A percentile compares a stretch with the other conserved stretches of the same genome.
phyloP scores from a whole-genome alignment of 306 rosid genomes.

The Albizia julibrissin region DNA sequence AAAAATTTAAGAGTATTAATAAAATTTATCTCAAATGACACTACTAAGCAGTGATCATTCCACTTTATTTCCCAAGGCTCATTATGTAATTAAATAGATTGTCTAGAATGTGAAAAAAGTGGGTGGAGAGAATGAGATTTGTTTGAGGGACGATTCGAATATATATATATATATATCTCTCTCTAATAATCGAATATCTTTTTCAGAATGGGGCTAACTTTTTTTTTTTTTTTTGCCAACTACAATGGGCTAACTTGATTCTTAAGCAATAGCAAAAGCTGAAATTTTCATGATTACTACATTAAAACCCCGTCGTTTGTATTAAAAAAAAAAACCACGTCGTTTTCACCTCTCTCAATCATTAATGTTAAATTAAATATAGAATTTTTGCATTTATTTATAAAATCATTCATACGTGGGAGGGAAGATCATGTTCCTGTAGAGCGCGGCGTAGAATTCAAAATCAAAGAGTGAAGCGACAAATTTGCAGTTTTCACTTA shows the following conservation, averaged over 20 bases:
- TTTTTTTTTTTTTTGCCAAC: too few relatives aligned
- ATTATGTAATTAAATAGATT: neutral
- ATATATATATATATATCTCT: conserved; percentile 37
- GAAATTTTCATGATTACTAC: neutral
- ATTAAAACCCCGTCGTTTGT: conserved; percentile 26
- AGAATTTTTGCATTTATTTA: neutral
- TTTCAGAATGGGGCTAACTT: neutral
- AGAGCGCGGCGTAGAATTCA: neutral
- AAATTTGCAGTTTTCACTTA: too few relatives aligned
- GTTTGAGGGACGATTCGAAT: conserved; percentile 19
- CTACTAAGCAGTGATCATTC: too few relatives aligned
- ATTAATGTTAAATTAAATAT: neutral
- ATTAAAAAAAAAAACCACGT: too few relatives aligned
- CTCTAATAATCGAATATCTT: conserved; percentile 31
- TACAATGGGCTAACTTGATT: conserved; percentile 30
- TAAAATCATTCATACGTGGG: too few relatives aligned
- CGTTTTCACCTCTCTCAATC: neutral
- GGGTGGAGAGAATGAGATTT: neutral
- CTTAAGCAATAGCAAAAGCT: conserved; percentile 32
- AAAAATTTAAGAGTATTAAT: too few relatives aligned
- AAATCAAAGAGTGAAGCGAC: too few relatives aligned
- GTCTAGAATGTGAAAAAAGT: neutral
- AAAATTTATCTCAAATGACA: too few relatives aligned
- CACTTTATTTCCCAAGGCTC: neutral
- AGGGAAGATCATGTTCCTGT: neutral